Percentiles rank a stretch among this genome's conserved stretches.
Conservation (phyloP, 225 moss, liverwort and hornwort species). For the Straminergon stramineum region DNA sequence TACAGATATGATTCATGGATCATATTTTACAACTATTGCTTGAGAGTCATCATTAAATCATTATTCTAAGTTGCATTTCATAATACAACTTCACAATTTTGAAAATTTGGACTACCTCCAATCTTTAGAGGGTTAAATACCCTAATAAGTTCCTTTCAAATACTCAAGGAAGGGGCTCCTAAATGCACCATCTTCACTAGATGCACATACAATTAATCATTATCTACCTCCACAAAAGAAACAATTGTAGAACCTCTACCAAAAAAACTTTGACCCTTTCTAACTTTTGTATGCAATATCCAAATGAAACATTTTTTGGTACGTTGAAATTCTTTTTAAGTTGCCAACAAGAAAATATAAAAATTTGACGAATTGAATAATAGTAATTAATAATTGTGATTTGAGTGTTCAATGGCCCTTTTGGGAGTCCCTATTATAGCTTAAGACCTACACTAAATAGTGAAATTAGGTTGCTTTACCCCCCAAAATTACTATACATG, state of each 20-base stretch:
- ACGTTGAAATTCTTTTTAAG: rapidly evolving
- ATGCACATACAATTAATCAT: rapidly evolving
- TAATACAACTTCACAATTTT: background rate
- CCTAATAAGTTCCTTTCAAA: no score
- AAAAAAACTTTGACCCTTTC: background rate
- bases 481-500: no score
- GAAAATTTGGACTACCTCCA: rapidly evolving
- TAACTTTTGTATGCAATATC: background rate
- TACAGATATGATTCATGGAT: rapidly evolving
- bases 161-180: rapidly evolving
- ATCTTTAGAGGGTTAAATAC: rapidly evolving
- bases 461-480: no score
- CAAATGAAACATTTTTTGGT: background rate
- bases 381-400: background rate
- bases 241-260: background rate
- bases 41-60: background rate
- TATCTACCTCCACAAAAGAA: background rate
- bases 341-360: background rate
- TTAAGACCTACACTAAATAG: no score
- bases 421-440: background rate
- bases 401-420: background rate
- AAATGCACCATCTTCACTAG: background rate
- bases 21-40: background rate
- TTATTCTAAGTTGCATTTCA: background rate
- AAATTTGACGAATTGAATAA: background rate